A percentile compares a stretch with the other conserved stretches of the same genome.
Conservation (phyloP, 2,329 filamentous ascomycete species). For the Alternaria solani region DNA sequence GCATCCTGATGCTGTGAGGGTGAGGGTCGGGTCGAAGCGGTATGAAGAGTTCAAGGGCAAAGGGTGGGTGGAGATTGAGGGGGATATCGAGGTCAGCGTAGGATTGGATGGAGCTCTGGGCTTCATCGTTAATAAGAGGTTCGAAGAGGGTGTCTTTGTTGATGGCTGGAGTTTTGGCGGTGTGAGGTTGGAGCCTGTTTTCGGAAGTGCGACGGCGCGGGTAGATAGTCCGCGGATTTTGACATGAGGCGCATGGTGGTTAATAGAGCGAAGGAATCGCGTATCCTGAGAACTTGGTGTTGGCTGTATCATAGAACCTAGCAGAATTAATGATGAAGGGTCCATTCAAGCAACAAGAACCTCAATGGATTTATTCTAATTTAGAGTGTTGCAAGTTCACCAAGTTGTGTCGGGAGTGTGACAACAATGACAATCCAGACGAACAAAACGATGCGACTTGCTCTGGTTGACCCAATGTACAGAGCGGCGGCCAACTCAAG, state of each 20-base stretch:
- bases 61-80: conserved; percentile 50
- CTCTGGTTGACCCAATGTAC: conserved; percentile 2
- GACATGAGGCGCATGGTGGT: background rate
- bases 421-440: background rate
- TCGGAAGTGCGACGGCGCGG: conserved; percentile 22
- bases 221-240: conserved; percentile 17
- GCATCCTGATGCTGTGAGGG: conserved; percentile 49
- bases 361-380: too few relatives aligned
- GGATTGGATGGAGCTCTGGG: conserved; percentile 50
- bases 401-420: background rate
- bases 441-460: background rate
- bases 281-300: background rate
- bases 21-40: conserved; percentile 41
- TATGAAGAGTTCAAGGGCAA: conserved; percentile 42
- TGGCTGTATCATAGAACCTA: background rate
- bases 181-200: conserved; percentile 48
- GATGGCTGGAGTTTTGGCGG: conserved; percentile 53
- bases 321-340: background rate
- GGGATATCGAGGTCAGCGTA: conserved; percentile 48
- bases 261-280: background rate
- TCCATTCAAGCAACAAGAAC: too few relatives aligned
- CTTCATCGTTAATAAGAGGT: conserved; percentile 48
- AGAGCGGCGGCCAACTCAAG: background rate
- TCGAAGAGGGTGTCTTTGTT: conserved; percentile 38
- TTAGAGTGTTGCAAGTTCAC: background rate